Conservation (phyloP, 192 early-diverging fungal species). For the Backusella tuberculispora region DNA sequence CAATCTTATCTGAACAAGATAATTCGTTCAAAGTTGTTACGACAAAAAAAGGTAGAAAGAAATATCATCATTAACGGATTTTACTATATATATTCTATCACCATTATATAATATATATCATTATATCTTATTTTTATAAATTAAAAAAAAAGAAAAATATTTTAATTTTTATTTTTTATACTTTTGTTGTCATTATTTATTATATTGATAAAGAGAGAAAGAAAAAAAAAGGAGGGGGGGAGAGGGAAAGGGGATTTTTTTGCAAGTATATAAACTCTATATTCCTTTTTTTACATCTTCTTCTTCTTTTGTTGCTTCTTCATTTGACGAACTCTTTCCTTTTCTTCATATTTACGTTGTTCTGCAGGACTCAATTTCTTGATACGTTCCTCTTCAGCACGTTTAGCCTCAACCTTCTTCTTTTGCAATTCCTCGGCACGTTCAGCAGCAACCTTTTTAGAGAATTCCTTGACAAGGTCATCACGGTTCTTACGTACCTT, state of each 20-base stretch:
- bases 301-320: constrained; percentile 69
- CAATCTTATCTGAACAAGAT: not conserved
- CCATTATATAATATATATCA: too few relatives aligned
- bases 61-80: constrained; percentile 6
- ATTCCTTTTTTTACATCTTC: constrained; percentile 37
- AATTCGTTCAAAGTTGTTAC: constrained; percentile 29
- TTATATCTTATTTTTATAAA: not conserved
- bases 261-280: not conserved
- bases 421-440: constrained; percentile 72
- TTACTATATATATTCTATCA: too few relatives aligned
- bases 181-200: not conserved
- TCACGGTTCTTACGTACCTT: constrained; percentile 70
- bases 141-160: not conserved
- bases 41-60: constrained; percentile 31
- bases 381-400: constrained; percentile 64
- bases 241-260: not conserved
- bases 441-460: constrained; percentile 66
- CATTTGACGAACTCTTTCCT: constrained; percentile 70
- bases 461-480: constrained; percentile 62
- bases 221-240: too few relatives aligned
- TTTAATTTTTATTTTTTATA: not conserved
- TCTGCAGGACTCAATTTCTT: constrained; percentile 74
- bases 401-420: constrained; percentile 68
- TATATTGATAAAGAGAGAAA: not conserved
- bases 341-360: constrained; percentile 87